phyloP scores from a whole-genome alignment of 2,329 filamentous ascomycete species.

The Colletotrichum paranaense region DNA sequence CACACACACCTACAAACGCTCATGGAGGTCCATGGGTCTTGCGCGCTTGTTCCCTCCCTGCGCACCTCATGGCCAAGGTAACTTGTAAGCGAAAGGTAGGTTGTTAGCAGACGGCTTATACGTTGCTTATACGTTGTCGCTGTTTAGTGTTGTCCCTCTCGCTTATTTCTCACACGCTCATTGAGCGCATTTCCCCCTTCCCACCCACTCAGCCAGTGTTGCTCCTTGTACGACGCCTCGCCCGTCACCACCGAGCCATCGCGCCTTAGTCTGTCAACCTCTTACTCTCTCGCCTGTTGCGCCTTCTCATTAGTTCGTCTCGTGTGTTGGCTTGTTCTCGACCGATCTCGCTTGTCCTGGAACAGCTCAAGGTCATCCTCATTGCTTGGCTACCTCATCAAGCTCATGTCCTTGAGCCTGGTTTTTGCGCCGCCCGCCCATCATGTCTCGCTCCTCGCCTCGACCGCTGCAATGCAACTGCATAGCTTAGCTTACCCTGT shows the following conservation, averaged over 20 bases:
- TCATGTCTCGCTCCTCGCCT: neutral
- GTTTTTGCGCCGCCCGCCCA: neutral
- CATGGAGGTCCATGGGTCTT: neutral
- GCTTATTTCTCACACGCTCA: conserved; percentile 5
- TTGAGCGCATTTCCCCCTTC: conserved; percentile 7
- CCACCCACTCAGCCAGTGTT: neutral
- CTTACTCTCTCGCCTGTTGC: conserved; percentile 23
- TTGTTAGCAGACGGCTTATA: neutral
- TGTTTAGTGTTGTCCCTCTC: conserved; percentile 16
- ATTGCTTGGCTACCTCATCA: neutral
- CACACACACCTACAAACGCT: neutral
- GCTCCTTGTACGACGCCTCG: conserved; percentile 20
- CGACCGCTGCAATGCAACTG: neutral
- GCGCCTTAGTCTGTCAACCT: neutral
- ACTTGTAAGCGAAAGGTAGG: neutral
- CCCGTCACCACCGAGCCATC: conserved; percentile 18
- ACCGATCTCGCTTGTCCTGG: neutral
- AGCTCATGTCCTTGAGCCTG: conserved; percentile 1
- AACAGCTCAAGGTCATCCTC: neutral
- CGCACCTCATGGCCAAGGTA: neutral
- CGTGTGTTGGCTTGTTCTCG: neutral
- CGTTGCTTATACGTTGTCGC: neutral
- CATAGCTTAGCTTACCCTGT: neutral
- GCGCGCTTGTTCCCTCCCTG: neutral
- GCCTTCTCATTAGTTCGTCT: conserved; percentile 15